These are phyloP conservation scores for Secale cereale DNA, from an alignment of 176 grass and related monocot species.

Conservation along the genomic window DNA sequence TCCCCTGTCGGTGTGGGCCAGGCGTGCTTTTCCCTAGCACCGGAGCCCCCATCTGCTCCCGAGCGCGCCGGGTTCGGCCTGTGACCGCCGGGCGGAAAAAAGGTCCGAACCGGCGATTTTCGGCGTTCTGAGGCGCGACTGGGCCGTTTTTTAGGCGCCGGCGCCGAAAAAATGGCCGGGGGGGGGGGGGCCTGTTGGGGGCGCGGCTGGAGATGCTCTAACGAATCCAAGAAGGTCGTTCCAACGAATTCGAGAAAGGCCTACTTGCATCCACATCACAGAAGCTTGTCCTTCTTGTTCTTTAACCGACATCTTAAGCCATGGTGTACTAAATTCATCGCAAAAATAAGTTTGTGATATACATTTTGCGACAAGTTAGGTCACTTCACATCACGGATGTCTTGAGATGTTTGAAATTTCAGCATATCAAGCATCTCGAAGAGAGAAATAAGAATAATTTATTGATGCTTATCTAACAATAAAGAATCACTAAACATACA, in stretches of 20 bases:
- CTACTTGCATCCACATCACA: background rate
- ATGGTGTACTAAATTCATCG: background rate
- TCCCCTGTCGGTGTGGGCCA: too few species aligned
- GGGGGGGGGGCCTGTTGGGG: too few species aligned
- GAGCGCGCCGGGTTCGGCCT: too few species aligned
- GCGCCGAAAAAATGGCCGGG: too few species aligned
- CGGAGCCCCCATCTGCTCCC: too few species aligned
- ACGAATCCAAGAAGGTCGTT: too few species aligned
- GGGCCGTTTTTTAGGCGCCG: too few species aligned
- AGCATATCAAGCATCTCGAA: background rate
- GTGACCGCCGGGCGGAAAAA: too few species aligned
- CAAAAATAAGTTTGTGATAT: background rate
- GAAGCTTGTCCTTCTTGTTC: background rate
- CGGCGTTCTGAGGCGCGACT: too few species aligned
- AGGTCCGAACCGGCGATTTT: too few species aligned
- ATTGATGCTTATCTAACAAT: slow-evolving; percentile 47
- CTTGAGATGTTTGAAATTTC: background rate
- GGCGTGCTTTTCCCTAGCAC: too few species aligned
- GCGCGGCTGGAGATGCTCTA: too few species aligned
- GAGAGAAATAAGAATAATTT: slow-evolving; percentile 2
- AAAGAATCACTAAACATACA: slow-evolving; percentile 49
- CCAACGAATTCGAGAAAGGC: background rate
- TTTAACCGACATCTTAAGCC: background rate
- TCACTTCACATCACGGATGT: background rate
- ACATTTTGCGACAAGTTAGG: background rate